phyloP scores from a whole-genome alignment of 768 basidiomycete genomes.

The Leccinum disarticulatum region DNA sequence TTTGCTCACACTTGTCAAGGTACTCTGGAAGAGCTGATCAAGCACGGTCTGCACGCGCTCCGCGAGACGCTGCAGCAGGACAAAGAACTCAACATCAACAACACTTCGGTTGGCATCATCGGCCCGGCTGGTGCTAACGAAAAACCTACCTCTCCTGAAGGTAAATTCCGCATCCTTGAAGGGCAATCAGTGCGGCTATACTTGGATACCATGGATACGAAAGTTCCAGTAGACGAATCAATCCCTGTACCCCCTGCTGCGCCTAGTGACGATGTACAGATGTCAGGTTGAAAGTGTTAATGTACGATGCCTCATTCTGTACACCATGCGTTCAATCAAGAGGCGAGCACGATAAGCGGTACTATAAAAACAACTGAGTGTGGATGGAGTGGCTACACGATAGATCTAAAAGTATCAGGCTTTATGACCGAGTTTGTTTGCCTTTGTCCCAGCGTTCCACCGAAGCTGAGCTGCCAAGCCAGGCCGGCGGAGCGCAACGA shows the following conservation, averaged over 20 bases:
- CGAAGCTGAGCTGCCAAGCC: slow-evolving; percentile 61
- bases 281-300: slow-evolving; percentile 57
- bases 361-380: slow-evolving; percentile 25
- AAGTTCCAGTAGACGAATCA: slow-evolving; percentile 48
- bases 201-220: slow-evolving; percentile 75
- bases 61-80: slow-evolving; percentile 98
- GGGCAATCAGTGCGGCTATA: slow-evolving; percentile 74
- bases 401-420: slow-evolving; percentile 12
- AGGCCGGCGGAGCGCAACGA: slow-evolving; percentile 71
- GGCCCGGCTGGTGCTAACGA: slow-evolving; percentile 69
- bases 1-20: slow-evolving; percentile 42
- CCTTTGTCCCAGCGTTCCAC: slow-evolving; percentile 40
- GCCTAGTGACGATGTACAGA: slow-evolving; percentile 74
- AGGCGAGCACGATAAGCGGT: background rate
- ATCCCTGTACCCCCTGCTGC: slow-evolving; percentile 39
- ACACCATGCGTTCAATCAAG: slow-evolving; percentile 9
- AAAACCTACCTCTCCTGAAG: slow-evolving; percentile 47
- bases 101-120: slow-evolving; percentile 94
- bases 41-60: slow-evolving; percentile 91
- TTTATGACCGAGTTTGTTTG: slow-evolving; percentile 15
- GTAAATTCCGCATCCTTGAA: slow-evolving; percentile 85
- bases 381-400: slow-evolving; percentile 18
- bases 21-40: slow-evolving; percentile 82
- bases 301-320: slow-evolving; percentile 16
- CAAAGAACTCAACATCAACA: slow-evolving; percentile 89